Evolutionary conservation across 225 moss, liverwort and hornwort species (phyloP), one percentile per base, ranked within the genome.

Genomic region (Marchantia polymorpha): DNA sequence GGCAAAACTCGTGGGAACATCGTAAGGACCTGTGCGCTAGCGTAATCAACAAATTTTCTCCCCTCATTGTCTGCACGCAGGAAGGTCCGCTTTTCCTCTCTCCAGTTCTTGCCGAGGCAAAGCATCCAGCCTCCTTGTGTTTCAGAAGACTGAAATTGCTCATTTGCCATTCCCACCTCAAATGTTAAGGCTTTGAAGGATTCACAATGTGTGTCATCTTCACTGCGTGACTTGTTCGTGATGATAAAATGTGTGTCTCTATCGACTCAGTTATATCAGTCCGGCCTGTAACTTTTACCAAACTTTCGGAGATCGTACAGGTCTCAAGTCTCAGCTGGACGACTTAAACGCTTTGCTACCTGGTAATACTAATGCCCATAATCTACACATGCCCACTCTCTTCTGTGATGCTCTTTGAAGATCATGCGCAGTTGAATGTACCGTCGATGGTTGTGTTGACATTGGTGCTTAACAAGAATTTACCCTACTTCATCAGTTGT

Each of bases 41-140:
- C 3, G 65, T 88, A 25, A 86, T 90, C 75, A 75, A 81, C 29
- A 83, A 83, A 82, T 88, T 84, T 22, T 47, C 86, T 74, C 90
- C 90, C 47, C 22, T 86, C 50, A 73, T 90, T 69, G 78, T 90
- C 50, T 90, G 90, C 83, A 90, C 90, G 52, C 88, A 90, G 77
- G 88, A 88, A 86, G 90, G 90, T 78, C 15, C 48, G 8, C 64
- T 77, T 20, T 76, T 54, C n/a, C 20, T 39, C 50, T 72, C 61
- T 6, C 49, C 61, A 3, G 17, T 69, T 47, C 47, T 11, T 72
- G n/a, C 67, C 12, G 5, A 27, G 6, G 13, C 8, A 49, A 10
- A 11, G 23, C 49, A 26, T 54, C 10, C 53, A 73, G 53, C 53
- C 26, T 15, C 10, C 30, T 10, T 12, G 7, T 7, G 1, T 46